Evolutionary conservation across 2,329 filamentous ascomycete genomes (phyloP).

Genomic region (Aspergillus unguis): DNA sequence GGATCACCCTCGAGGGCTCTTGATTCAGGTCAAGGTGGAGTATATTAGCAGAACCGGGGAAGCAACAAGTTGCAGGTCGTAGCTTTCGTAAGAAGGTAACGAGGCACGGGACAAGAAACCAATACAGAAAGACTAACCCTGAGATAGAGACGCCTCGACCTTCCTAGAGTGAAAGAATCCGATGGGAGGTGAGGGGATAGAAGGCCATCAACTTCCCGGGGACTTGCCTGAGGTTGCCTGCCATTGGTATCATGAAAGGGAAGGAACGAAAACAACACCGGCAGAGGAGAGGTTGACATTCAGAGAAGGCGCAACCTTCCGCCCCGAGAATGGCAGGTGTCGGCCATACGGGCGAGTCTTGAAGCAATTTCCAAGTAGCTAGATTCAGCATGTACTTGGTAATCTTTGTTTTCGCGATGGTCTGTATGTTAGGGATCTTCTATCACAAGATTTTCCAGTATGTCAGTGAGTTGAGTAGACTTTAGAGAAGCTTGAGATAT

Average conservation of each 20-base stretch:
- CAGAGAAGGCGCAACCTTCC: slow-evolving; percentile 16
- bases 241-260: slow-evolving; percentile 1
- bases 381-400: no score
- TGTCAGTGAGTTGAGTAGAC: no score
- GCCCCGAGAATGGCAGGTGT: background rate
- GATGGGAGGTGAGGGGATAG: slow-evolving; percentile 19
- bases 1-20: slow-evolving; percentile 13
- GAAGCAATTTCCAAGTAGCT: no score
- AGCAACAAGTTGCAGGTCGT: slow-evolving; percentile 21
- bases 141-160: slow-evolving; percentile 11
- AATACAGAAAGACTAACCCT: slow-evolving; percentile 23
- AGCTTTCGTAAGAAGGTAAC: slow-evolving; percentile 23
- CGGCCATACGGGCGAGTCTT: no score
- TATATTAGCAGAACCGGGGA: slow-evolving; percentile 14
- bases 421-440: no score
- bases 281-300: background rate
- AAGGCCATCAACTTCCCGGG: slow-evolving; percentile 9
- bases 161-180: slow-evolving; percentile 14
- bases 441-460: no score
- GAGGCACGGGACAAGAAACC: slow-evolving; percentile 21
- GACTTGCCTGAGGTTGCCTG: slow-evolving; percentile 10
- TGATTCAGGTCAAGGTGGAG: background rate
- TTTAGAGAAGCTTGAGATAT: no score
- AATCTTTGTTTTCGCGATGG: no score
- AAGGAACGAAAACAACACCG: slow-evolving; percentile 1